Evolutionary conservation across 768 basidiomycete species (phyloP).

Genomic region (Auriscalpium vulgare): DNA sequence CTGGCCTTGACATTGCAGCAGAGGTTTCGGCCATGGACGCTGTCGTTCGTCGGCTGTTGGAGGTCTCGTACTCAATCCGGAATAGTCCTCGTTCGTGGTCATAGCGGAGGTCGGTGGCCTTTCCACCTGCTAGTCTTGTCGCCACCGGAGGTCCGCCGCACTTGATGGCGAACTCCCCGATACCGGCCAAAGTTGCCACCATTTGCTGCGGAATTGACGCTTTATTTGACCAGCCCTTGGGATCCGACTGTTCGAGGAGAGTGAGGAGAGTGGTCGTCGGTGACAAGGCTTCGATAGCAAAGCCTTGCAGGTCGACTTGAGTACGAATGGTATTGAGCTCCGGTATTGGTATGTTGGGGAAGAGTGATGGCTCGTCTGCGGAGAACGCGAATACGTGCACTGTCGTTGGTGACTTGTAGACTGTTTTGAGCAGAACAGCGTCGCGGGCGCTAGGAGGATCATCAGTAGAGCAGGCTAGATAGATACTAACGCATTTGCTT

Average conservation of each 20-base stretch:
- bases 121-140: conserved; percentile 75
- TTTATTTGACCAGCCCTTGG: conserved; percentile 96
- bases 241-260: conserved; percentile 92
- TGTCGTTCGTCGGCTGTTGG: conserved; percentile 37
- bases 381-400: conserved; percentile 96
- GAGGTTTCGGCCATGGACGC: conserved; percentile 7
- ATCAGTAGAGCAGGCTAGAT: conserved; percentile 4
- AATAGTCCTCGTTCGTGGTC: conserved; percentile 82
- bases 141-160: conserved; percentile 91
- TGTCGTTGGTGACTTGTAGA: conserved; percentile 93
- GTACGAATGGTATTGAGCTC: conserved; percentile 83
- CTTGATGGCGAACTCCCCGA: conserved; percentile 94
- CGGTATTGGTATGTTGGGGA: conserved; percentile 58
- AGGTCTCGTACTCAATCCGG: conserved; percentile 77
- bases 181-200: conserved; percentile 81
- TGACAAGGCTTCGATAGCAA: conserved; percentile 93
- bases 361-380: conserved; percentile 80
- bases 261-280: conserved; percentile 93
- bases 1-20: conserved; percentile 7
- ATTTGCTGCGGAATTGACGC: conserved; percentile 90
- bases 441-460: conserved; percentile 65
- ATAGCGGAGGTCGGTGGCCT: conserved; percentile 65
- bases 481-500: conserved; percentile 25
- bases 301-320: conserved; percentile 97
- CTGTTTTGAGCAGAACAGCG: conserved; percentile 83